Base-by-base conservation (phyloP, 148 eudicot genomes). In the Camellia lanceoleosa region DNA sequence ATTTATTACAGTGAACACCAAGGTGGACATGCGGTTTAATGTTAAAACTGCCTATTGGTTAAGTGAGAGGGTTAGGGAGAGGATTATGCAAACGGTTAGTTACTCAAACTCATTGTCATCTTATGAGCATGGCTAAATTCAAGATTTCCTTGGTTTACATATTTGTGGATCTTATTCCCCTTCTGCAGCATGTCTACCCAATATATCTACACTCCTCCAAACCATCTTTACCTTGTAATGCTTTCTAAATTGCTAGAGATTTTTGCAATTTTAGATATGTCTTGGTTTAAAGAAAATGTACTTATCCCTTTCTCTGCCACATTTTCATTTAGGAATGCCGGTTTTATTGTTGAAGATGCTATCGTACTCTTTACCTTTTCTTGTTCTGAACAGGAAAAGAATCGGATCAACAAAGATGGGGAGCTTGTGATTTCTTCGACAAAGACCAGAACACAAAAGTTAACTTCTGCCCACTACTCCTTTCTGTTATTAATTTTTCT, bases 11-110 rank as follows among this genome's bases (percentile, higher is more conserved):
- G 98, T 88, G 43, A 90, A 87, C 86, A 92, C 96, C 76, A 94
- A 92, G 89, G 96, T 92, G 66, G 98, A 91, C 81, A 92, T 92
- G 97, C 92, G 98, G 63, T 94, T 92, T 81, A 91, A 92, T 84
- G 98, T 94, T 38, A 84, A 81, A 76, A 86, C 88, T 68, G 98
- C 98, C 68, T 71, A 84, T 74, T 92, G 98, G 98, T 80, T 92
- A 68, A 92, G 92, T 85, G 93, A 92, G 66, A 84, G 94, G 85
- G 82, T 94, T 23, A 87, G 91, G 81, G 92, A 92, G 59, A 90
- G 79, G 88, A 92, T 94, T 66, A 16, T 90, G 84, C 93, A 84
- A 84, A 66, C 82, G 93, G 98, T 94, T 81, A 89, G 85, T 78
- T 81, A 71, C 84, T 60, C 55, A n/a, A 68, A 49, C 73, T 76